These are phyloP conservation scores for Solanum aculeatissimum DNA, from an alignment of 305 asterid species.

Conservation along the genomic window DNA sequence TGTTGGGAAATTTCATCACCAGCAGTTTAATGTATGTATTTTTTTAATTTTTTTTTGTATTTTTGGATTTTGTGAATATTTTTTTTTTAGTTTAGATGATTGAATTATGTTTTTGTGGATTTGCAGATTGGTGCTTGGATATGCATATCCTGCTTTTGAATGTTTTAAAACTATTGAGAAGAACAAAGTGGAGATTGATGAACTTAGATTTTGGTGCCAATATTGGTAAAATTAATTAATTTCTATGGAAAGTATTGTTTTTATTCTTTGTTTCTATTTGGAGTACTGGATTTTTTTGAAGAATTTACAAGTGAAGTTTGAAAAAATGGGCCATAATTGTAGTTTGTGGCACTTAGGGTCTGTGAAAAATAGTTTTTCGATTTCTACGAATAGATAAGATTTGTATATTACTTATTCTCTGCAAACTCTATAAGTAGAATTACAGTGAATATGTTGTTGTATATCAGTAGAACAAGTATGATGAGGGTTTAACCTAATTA, in stretches of 20 bases:
- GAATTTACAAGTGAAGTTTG: background rate
- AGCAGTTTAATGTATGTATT: constrained; percentile 21
- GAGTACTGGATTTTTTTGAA: background rate
- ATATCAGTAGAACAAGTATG: background rate
- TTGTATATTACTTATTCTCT: too few species aligned
- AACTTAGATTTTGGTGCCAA: constrained; percentile 76
- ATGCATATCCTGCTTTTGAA: constrained; percentile 74
- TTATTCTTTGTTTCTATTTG: background rate
- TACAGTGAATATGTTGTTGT: background rate
- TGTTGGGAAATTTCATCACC: constrained; percentile 35
- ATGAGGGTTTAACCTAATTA: background rate
- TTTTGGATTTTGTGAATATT: background rate
- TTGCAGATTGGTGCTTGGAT: constrained; percentile 65
- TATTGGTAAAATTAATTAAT: constrained; percentile 32
- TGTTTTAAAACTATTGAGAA: constrained; percentile 66
- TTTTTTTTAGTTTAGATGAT: background rate
- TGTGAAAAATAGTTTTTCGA: too few species aligned
- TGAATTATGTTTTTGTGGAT: background rate
- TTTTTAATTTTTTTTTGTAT: background rate
- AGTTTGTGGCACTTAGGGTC: background rate
- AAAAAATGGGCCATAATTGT: background rate
- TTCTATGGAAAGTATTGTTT: background rate
- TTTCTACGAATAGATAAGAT: too few species aligned
- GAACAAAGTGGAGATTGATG: constrained; percentile 45
- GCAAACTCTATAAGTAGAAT: too few species aligned